phyloP scores from a whole-genome alignment of 352 stramenopile species.

The Globisporangium viniferum region DNA sequence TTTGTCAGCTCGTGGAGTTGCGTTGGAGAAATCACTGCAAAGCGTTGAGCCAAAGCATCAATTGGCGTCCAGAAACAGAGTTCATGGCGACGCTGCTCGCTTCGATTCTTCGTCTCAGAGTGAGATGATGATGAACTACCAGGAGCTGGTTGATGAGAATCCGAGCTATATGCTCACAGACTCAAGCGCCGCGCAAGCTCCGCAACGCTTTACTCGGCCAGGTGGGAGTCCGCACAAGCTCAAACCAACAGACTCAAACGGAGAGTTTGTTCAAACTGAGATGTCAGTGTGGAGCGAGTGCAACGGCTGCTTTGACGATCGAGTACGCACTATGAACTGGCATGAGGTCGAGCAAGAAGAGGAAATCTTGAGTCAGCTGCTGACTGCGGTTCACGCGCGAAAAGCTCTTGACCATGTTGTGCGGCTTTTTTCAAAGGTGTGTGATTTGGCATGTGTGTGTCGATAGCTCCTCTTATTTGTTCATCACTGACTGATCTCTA shows the following conservation, averaged over 20 bases:
- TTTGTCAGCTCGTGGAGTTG: slow-evolving; percentile 33
- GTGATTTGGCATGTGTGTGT: background rate
- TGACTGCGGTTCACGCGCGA: slow-evolving; percentile 60
- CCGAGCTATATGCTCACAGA: slow-evolving; percentile 70
- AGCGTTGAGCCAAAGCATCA: slow-evolving; percentile 1
- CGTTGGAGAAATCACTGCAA: slow-evolving; percentile 26
- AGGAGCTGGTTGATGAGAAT: slow-evolving; percentile 80
- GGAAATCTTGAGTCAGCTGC: slow-evolving; percentile 45
- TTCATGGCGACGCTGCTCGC: background rate
- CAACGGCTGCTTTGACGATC: slow-evolving; percentile 58
- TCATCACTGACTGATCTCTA: slow-evolving; percentile 7
- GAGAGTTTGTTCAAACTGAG: slow-evolving; percentile 28
- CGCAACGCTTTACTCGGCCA: slow-evolving; percentile 21
- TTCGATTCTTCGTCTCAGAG: slow-evolving; percentile 10
- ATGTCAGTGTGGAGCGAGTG: slow-evolving; percentile 69
- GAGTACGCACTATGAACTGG: slow-evolving; percentile 49
- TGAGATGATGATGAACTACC: slow-evolving; percentile 35
- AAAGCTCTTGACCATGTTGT: slow-evolving; percentile 70
- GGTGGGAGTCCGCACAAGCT: slow-evolving; percentile 42
- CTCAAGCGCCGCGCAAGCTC: slow-evolving; percentile 37
- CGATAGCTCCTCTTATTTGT: background rate
- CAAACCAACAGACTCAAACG: slow-evolving; percentile 29
- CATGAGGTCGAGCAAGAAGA: slow-evolving; percentile 72
- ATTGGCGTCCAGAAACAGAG: background rate
- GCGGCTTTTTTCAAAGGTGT: slow-evolving; percentile 46